Conservation (phyloP, 257 asterid genomes). For the Gynochthodes officinalis region DNA sequence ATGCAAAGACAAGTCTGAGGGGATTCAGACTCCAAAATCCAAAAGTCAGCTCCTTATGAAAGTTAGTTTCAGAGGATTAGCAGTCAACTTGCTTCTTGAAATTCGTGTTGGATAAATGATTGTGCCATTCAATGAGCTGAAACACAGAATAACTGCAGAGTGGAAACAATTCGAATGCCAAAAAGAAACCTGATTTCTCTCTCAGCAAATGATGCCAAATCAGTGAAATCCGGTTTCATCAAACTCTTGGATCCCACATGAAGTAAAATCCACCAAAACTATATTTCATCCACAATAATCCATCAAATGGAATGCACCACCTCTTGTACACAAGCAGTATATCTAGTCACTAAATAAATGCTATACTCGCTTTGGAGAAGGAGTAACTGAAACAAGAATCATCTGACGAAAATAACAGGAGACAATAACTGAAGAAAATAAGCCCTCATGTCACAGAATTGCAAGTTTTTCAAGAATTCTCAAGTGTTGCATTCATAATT, state of each 20-base stretch:
- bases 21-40: too few relatives aligned
- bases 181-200: neutral
- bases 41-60: too few relatives aligned
- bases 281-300: neutral
- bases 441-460: neutral
- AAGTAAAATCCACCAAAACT: neutral
- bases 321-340: conserved; percentile 10
- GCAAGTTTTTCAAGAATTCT: conserved; percentile 37
- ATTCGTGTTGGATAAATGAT: neutral
- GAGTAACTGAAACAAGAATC: conserved; percentile 10
- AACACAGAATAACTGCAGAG: neutral
- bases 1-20: neutral
- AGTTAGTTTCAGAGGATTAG: neutral
- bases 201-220: neutral
- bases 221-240: neutral
- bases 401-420: neutral
- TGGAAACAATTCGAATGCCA: conserved; percentile 2
- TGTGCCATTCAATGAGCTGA: neutral
- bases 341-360: conserved; percentile 2
- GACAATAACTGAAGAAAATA: neutral
- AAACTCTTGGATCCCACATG: neutral
- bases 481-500: conserved; percentile 44
- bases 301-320: neutral
- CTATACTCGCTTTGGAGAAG: conserved; percentile 15
- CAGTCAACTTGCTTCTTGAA: neutral